Conservation (phyloP, 345 rosid species). For the Syzygium aromaticum region DNA sequence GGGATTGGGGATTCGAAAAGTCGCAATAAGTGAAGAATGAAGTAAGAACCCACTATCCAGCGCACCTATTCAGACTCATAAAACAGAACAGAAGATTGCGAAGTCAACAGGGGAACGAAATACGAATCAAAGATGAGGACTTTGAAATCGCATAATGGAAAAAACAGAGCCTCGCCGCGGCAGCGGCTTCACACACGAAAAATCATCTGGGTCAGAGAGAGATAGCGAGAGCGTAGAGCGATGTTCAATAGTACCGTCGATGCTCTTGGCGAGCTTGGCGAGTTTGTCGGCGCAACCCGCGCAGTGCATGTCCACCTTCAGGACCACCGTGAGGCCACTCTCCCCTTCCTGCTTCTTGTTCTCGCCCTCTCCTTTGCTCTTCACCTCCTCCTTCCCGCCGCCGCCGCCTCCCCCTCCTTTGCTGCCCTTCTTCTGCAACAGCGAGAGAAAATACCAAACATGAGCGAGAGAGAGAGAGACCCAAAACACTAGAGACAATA, state of each 20-base stretch:
- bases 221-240: background rate
- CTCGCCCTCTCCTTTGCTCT: slow-evolving; percentile 6
- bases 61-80: background rate
- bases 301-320: slow-evolving; percentile 77
- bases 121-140: background rate
- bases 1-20: background rate
- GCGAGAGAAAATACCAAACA: background rate
- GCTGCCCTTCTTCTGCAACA: slow-evolving; percentile 7
- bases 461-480: background rate
- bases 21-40: background rate
- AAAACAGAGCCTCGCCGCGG: background rate
- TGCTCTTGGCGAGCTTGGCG: slow-evolving; percentile 27
- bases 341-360: slow-evolving; percentile 17
- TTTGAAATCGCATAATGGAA: background rate
- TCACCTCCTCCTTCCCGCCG: slow-evolving; percentile 11
- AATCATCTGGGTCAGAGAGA: background rate
- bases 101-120: background rate
- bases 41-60: background rate
- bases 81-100: background rate
- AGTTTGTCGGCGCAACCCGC: slow-evolving; percentile 65
- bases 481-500: background rate
- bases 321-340: slow-evolving; percentile 27
- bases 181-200: background rate
- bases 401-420: slow-evolving; percentile 1
- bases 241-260: slow-evolving; percentile 35